Conservation (phyloP, 73 alveolate species). For the Paramecium sonneborni region DNA sequence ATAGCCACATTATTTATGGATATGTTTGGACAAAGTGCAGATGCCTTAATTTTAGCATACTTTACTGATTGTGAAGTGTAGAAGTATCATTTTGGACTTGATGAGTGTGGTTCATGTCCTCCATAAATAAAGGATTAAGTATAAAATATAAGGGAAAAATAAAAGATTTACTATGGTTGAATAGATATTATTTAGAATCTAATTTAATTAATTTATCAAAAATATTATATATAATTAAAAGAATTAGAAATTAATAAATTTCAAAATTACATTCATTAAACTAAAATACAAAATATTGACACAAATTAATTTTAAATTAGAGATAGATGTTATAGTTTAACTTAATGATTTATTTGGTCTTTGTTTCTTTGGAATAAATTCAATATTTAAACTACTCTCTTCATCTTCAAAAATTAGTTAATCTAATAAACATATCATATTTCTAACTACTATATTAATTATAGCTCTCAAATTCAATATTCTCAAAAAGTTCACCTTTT, state of each 20-base stretch:
- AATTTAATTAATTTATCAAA: not conserved
- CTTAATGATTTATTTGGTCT: not conserved
- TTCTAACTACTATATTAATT: not conserved
- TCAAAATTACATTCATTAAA: not conserved
- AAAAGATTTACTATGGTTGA: constrained; percentile 47
- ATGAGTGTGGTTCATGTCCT: constrained; percentile 55
- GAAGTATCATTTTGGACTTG: constrained; percentile 39
- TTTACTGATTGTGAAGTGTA: constrained; percentile 58
- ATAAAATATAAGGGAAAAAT: not conserved
- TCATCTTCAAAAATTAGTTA: not conserved
- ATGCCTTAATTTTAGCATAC: not conserved
- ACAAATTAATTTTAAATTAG: not conserved
- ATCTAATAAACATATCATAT: not conserved
- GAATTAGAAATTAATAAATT: no score
- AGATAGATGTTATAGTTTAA: not conserved
- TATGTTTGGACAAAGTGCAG: constrained; percentile 56
- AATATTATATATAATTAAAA: not conserved
- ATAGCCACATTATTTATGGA: constrained; percentile 56
- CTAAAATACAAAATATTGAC: not conserved
- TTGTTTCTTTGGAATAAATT: not conserved
- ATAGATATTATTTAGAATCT: not conserved
- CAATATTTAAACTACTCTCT: not conserved
- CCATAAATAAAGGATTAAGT: not conserved
- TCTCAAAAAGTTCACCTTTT: not conserved
- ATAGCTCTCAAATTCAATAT: not conserved